Conservation (phyloP, 805 yeast species). For the Nakazawaea molendinolei region DNA sequence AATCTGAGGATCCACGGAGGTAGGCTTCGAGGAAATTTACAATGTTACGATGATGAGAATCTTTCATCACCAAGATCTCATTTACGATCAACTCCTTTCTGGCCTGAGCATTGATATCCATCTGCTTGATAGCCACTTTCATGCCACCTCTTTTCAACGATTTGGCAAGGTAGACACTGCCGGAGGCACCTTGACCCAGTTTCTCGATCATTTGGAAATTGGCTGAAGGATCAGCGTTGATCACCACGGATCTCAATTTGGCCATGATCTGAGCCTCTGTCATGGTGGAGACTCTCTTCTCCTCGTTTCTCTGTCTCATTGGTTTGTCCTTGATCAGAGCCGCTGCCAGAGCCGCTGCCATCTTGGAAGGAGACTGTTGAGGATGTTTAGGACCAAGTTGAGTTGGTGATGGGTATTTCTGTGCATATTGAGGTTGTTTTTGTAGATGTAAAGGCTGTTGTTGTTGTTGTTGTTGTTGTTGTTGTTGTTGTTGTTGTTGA, state of each 20-base stretch:
- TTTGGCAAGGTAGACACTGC: constrained; percentile 86
- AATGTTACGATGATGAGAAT: constrained; percentile 88
- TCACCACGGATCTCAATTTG: constrained; percentile 75
- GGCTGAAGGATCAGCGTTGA: constrained; percentile 80
- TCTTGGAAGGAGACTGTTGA: constrained; percentile 18
- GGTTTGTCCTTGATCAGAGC: constrained; percentile 19
- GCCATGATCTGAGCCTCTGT: constrained; percentile 86
- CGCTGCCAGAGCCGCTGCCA: constrained; percentile 31
- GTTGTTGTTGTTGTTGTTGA: constrained; percentile 9
- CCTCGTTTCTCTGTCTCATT: constrained; percentile 25
- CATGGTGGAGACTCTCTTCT: constrained; percentile 53
- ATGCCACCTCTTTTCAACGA: constrained; percentile 46
- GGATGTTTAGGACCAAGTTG: no score
- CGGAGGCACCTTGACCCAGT: constrained; percentile 98
- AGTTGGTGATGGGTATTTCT: constrained; percentile 16
- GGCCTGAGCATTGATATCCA: constrained; percentile 87
- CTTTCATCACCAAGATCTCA: constrained; percentile 95
- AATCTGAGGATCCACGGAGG: constrained; percentile 66
- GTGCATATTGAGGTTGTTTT: constrained; percentile 17
- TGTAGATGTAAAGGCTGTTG: constrained; percentile 14
- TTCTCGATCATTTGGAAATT: constrained; percentile 69
- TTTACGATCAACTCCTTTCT: constrained; percentile 92
- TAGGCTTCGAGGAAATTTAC: constrained; percentile 93
- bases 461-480: constrained; percentile 17
- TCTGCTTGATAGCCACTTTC: constrained; percentile 93